Base-by-base conservation (phyloP, 176 grass and related monocot genomes). In the Cocos nucifera region DNA sequence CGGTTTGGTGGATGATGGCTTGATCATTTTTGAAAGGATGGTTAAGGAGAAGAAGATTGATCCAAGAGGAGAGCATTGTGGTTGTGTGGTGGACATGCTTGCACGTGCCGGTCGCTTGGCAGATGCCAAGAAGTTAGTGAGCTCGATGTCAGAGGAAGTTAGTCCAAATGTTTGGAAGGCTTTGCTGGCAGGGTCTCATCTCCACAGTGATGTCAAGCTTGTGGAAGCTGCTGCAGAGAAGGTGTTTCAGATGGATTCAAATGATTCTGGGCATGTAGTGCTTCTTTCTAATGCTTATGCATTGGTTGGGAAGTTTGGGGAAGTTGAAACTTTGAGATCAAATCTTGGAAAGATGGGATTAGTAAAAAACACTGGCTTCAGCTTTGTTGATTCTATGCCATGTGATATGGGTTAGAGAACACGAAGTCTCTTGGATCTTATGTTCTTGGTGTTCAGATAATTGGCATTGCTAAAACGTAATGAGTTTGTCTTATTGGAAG, bases 271-370 rank as follows among this genome's bases (percentile, higher is more conserved):
- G 17, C 78, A 90, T 59, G 69, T 86, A 32, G 75, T 82, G 24
- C 65, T 90, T 69, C 75, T 90, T 79, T 86, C 79, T 62, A 90
- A 90, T 14, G 65, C 82, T 51, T 82, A 85, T 82, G 87, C 79
- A 23, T 77, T 79, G 50, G 50, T 69, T 70, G 87, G 82, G 32
- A 86, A 86, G 58, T 77, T 77, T 56, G 78, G 54, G 22, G 57
- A 63, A 67, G 75, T 83, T 0, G 82, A 90, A 69, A 79, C 79
- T 70, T 64, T 90, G 62, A 77, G 82, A 78, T 82, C 82, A n/a
- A 62, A 49, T 62, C 71, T 64, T 58, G 74, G 10, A 22, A 79
- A 79, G 65, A 50, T 44, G 55, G 54, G 15, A 60, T 48, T 19
- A 64, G 75, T 50, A 39, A 90, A 82, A 59, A 82, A 50, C 59